Percentiles rank a stretch among this genome's conserved stretches.
Evolutionary conservation across 805 yeast genomes (phyloP).

Genomic region (Brettanomyces custersianus): DNA sequence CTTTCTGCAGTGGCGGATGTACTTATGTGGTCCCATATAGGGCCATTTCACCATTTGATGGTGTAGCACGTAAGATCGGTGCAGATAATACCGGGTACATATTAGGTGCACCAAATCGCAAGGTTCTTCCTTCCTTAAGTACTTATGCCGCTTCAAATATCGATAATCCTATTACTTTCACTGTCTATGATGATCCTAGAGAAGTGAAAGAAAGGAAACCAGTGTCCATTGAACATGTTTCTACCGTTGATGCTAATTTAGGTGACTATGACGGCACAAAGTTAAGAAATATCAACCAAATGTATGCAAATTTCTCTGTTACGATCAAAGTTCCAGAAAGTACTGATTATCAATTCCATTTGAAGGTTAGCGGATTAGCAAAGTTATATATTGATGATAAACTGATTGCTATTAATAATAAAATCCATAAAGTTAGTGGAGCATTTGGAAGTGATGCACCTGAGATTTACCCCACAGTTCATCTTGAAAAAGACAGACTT

Average conservation of each 20-base stretch:
- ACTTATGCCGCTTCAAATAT: neutral
- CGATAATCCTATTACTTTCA: conserved; percentile 14
- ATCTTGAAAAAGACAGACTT: too few species aligned
- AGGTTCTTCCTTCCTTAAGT: conserved; percentile 11
- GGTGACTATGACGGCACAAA: conserved; percentile 16
- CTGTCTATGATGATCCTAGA: conserved; percentile 21
- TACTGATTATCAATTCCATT: conserved; percentile 32
- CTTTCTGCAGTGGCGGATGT: conserved; percentile 51
- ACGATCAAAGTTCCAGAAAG: conserved; percentile 28
- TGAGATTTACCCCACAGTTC: too few species aligned
- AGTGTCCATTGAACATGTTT: conserved; percentile 20
- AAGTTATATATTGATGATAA: conserved; percentile 33
- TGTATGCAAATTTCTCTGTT: conserved; percentile 32
- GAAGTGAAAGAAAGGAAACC: conserved; percentile 15
- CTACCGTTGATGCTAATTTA: conserved; percentile 11
- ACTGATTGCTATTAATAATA: conserved; percentile 37
- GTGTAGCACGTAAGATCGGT: conserved; percentile 15
- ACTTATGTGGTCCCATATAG: conserved; percentile 30
- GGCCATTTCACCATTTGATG: conserved; percentile 10
- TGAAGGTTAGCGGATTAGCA: conserved; percentile 33
- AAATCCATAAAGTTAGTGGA: conserved; percentile 32
- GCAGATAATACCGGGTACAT: conserved; percentile 22
- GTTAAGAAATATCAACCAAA: too few species aligned
- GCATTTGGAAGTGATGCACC: too few species aligned
- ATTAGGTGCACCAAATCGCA: conserved; percentile 25